Evolutionary conservation across 306 rosid genomes (phyloP).

Genomic region (Chamaecrista fasciculata): DNA sequence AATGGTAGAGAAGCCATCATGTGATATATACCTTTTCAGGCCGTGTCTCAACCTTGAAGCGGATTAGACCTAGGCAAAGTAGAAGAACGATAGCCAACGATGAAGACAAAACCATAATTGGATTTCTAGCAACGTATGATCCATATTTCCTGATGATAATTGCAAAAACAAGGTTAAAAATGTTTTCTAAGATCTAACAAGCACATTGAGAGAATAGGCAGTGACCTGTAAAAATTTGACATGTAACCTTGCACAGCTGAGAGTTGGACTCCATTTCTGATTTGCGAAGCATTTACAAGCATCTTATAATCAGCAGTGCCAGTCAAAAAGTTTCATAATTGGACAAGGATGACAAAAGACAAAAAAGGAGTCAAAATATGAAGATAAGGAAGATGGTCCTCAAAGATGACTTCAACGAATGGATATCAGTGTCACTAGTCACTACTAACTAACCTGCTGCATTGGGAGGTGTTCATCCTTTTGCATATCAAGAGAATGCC

Average conservation of each 20-base stretch:
- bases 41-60: slow-evolving; percentile 90
- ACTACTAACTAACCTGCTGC: slow-evolving; percentile 57
- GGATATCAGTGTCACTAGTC: slow-evolving; percentile 31
- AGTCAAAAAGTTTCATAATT: slow-evolving; percentile 25
- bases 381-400: slow-evolving; percentile 17
- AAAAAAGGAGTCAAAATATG: slow-evolving; percentile 4
- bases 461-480: slow-evolving; percentile 75
- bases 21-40: slow-evolving; percentile 74
- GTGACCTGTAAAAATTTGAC: slow-evolving; percentile 78
- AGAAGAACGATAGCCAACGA: slow-evolving; percentile 71
- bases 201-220: slow-evolving; percentile 27
- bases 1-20: slow-evolving; percentile 4
- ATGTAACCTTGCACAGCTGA: slow-evolving; percentile 90
- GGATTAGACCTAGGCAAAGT: slow-evolving; percentile 85
- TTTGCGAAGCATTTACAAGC: slow-evolving; percentile 62
- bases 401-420: slow-evolving; percentile 24
- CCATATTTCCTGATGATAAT: slow-evolving; percentile 77
- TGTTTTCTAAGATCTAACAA: slow-evolving; percentile 22
- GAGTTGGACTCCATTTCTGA: slow-evolving; percentile 56
- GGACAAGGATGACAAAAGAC: slow-evolving; percentile 21
- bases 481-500: slow-evolving; percentile 51
- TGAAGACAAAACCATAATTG: slow-evolving; percentile 63
- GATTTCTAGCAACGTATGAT: slow-evolving; percentile 83
- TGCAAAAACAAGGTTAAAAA: slow-evolving; percentile 36
- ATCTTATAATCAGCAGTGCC: slow-evolving; percentile 46